phyloP scores from a whole-genome alignment of 2,329 filamentous ascomycete genomes.

The Aspergillus texensis region DNA sequence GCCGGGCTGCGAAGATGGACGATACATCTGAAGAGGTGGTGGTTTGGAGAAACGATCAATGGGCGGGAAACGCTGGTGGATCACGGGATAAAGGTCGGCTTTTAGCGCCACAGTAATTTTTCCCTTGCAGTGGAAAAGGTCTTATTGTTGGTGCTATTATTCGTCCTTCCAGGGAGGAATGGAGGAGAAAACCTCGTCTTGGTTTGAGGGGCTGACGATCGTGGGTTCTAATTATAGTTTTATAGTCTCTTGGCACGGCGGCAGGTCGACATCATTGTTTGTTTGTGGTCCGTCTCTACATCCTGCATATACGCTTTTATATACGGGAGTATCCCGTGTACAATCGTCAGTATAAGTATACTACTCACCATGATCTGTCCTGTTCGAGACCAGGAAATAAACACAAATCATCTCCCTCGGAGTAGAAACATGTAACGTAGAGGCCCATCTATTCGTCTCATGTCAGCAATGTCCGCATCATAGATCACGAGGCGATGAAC shows the following conservation, averaged over 20 bases:
- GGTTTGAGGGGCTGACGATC: conserved; percentile 8
- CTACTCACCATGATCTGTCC: no score
- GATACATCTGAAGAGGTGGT: neutral
- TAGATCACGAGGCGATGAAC: neutral
- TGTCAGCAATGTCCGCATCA: conserved; percentile 1
- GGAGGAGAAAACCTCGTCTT: neutral
- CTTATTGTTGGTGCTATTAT: neutral
- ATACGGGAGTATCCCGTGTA: no score
- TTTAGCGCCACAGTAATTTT: neutral
- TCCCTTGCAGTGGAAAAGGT: neutral
- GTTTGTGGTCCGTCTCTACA: neutral
- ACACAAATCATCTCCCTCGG: neutral
- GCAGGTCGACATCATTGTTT: neutral
- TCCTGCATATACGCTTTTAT: no score
- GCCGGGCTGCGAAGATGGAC: neutral
- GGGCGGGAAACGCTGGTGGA: conserved; percentile 10
- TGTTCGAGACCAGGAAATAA: no score
- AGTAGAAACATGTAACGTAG: neutral
- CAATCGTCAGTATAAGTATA: no score
- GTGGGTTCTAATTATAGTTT: conserved; percentile 13
- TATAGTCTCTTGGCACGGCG: conserved; percentile 8
- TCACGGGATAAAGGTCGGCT: conserved; percentile 6
- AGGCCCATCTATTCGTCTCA: neutral
- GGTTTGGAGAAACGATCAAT: neutral
- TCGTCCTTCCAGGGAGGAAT: neutral